A percentile compares a stretch with the other conserved stretches of the same genome.
These are phyloP conservation scores for Hygrophoropsis aurantiaca DNA, from an alignment of 768 basidiomycete genomes.

Conservation along the genomic window DNA sequence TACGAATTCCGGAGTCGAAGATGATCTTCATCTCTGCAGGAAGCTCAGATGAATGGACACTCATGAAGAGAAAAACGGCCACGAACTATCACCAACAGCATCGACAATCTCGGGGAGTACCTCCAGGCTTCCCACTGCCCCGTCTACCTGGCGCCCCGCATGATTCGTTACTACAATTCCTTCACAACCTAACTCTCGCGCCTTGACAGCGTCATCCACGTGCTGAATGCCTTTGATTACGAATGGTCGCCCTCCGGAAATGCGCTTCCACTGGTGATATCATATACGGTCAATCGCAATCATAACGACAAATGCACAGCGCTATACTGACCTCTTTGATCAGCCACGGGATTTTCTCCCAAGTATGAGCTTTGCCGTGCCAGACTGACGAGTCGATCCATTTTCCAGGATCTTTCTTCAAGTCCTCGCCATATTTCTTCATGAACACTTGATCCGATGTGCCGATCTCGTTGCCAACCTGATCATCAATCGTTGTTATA, in stretches of 20 bases:
- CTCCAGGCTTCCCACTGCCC: constrained; percentile 51
- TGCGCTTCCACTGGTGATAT: constrained; percentile 42
- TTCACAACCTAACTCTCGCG: constrained; percentile 46
- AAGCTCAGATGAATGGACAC: not conserved
- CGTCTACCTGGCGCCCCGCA: constrained; percentile 57
- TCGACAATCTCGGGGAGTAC: constrained; percentile 49
- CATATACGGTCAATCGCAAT: not conserved
- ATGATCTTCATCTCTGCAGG: constrained; percentile 49
- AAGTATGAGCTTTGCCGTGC: constrained; percentile 53
- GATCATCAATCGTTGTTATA: not conserved
- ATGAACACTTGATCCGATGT: constrained; percentile 51
- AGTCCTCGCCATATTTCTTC: constrained; percentile 42
- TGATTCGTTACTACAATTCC: constrained; percentile 60
- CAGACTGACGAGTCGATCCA: constrained; percentile 50
- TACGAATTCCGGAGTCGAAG: constrained; percentile 63
- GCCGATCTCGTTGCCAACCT: constrained; percentile 47
- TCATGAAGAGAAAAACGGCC: not conserved
- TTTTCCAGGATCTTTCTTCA: constrained; percentile 41
- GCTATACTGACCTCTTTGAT: constrained; percentile 39
- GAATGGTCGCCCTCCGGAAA: constrained; percentile 49
- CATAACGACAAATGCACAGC: no score
- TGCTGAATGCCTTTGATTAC: constrained; percentile 55
- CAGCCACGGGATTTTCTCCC: constrained; percentile 52
- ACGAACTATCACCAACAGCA: constrained; percentile 50
- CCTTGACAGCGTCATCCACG: constrained; percentile 46